Percentiles rank a stretch among this genome's conserved stretches.
Evolutionary conservation across 805 yeast species (phyloP).

Genomic region (Kodamaea jinghongensis): DNA sequence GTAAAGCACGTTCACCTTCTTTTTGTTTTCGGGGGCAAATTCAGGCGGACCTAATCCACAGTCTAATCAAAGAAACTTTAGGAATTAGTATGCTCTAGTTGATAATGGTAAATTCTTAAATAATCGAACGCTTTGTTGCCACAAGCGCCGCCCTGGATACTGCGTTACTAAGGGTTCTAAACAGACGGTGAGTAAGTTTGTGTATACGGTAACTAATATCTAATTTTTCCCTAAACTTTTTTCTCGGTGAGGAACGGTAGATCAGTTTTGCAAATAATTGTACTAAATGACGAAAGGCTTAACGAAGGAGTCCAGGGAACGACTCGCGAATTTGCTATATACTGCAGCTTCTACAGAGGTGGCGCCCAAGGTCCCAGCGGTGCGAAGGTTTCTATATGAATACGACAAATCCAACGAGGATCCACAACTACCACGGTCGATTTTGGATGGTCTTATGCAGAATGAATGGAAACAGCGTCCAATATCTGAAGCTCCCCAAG

Average conservation of each 20-base stretch:
- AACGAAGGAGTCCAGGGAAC: constrained; percentile 20
- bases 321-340: constrained; percentile 30
- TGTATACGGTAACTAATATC: neutral
- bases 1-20: too few relatives aligned
- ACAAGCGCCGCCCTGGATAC: too few relatives aligned
- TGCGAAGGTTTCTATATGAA: constrained; percentile 27
- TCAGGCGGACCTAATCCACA: too few relatives aligned
- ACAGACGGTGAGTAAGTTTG: too few relatives aligned
- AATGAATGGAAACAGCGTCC: constrained; percentile 33
- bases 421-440: constrained; percentile 13
- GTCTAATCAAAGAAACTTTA: too few relatives aligned
- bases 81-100: too few relatives aligned
- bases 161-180: too few relatives aligned
- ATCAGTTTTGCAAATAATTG: neutral
- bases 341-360: constrained; percentile 29
- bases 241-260: constrained; percentile 2
- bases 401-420: neutral
- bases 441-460: constrained; percentile 27
- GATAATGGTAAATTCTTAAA: too few relatives aligned
- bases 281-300: constrained; percentile 12
- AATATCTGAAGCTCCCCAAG: constrained; percentile 21
- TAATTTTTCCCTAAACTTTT: constrained; percentile 4
- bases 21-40: too few relatives aligned
- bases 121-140: too few relatives aligned
- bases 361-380: constrained; percentile 25